Evolutionary conservation across 257 asterid species (phyloP).

Genomic region (Pogostemon cablin): DNA sequence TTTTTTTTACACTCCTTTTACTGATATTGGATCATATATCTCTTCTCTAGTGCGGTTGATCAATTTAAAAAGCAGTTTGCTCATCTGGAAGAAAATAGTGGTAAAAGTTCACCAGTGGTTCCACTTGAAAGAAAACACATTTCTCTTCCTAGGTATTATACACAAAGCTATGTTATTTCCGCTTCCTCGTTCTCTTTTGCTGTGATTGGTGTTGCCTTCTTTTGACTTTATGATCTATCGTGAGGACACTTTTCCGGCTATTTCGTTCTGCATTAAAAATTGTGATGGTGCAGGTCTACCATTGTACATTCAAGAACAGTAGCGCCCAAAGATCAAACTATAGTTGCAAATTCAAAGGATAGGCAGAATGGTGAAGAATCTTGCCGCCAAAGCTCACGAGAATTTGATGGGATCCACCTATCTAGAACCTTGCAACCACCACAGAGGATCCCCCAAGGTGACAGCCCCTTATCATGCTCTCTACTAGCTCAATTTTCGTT

Average conservation of each 20-base stretch:
- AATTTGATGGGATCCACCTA: slow-evolving; percentile 50
- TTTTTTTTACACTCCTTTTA: neutral
- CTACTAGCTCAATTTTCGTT: neutral
- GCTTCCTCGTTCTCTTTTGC: neutral
- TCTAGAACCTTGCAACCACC: slow-evolving; percentile 59
- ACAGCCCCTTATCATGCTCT: slow-evolving; percentile 6
- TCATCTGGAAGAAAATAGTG: slow-evolving; percentile 76
- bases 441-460: slow-evolving; percentile 67
- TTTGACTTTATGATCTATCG: neutral
- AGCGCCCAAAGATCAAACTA: slow-evolving; percentile 54
- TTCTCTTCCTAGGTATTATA: slow-evolving; percentile 81
- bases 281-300: slow-evolving; percentile 57
- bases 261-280: neutral
- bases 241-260: neutral
- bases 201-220: neutral
- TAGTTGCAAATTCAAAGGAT: slow-evolving; percentile 42
- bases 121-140: slow-evolving; percentile 79
- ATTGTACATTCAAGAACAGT: slow-evolving; percentile 65
- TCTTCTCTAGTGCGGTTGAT: slow-evolving; percentile 69
- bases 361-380: slow-evolving; percentile 56
- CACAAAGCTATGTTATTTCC: neutral
- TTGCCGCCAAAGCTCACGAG: slow-evolving; percentile 48
- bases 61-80: slow-evolving; percentile 84
- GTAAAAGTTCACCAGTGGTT: slow-evolving; percentile 52
- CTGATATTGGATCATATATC: slow-evolving; percentile 19